phyloP scores from a whole-genome alignment of 805 yeast species.

The Yamadazyma sp. region DNA sequence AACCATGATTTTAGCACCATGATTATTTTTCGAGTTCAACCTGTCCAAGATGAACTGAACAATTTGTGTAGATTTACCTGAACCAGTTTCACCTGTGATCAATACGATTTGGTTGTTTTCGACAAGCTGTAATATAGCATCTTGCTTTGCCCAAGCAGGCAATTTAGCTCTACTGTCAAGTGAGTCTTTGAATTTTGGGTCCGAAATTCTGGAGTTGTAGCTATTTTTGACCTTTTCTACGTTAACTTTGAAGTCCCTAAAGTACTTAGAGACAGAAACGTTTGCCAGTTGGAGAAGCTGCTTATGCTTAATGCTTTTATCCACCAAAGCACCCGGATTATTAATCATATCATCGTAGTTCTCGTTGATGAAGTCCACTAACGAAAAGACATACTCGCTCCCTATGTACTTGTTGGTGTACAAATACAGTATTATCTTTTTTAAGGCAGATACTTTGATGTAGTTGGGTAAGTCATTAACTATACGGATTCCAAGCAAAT shows the following conservation, averaged over 20 bases:
- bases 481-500: slow-evolving; percentile 66
- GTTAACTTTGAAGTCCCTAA: slow-evolving; percentile 8
- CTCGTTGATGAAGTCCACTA: slow-evolving; percentile 78
- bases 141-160: slow-evolving; percentile 82
- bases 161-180: slow-evolving; percentile 50
- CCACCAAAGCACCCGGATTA: slow-evolving; percentile 70
- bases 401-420: slow-evolving; percentile 53
- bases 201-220: slow-evolving; percentile 24
- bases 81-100: slow-evolving; percentile 96
- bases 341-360: slow-evolving; percentile 57
- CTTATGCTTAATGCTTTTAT: slow-evolving; percentile 1
- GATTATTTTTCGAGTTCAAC: slow-evolving; percentile 49
- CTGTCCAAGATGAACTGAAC: slow-evolving; percentile 86
- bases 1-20: slow-evolving; percentile 65
- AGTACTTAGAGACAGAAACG: slow-evolving; percentile 1
- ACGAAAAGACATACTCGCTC: slow-evolving; percentile 62
- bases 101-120: slow-evolving; percentile 62
- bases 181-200: slow-evolving; percentile 33
- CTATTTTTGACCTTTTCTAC: slow-evolving; percentile 18
- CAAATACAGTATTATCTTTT: slow-evolving; percentile 46
- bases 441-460: slow-evolving; percentile 58
- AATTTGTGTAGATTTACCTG: slow-evolving; percentile 94
- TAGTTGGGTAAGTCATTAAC: slow-evolving; percentile 64
- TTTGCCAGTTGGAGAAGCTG: not conserved
- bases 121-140: slow-evolving; percentile 56